Evolutionary conservation across 345 rosid genomes (phyloP), one percentile per base, ranked within the genome.

Genomic region (Aurinia saxatilis): DNA sequence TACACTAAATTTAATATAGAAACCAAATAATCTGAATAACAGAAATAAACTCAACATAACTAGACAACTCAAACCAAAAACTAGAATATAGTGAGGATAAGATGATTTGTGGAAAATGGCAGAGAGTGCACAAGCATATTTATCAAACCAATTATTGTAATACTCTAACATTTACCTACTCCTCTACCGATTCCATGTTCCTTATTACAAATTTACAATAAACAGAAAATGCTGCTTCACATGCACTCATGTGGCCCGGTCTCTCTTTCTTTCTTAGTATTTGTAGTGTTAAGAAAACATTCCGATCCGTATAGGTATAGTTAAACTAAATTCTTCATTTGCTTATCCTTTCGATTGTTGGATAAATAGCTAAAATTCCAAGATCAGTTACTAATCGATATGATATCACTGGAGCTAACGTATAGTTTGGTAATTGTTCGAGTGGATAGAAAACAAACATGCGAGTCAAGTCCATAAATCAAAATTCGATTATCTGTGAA

Each of bases 181-280:
- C 60, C 60, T 52, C 61, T 69, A 45, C 73, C 18, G 62, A 38
- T 52, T 45, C 45, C 63, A 47, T 70, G 73, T 68, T 67, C 46
- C 37, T 35, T 29, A 56, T 37, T n/a, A n/a, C n/a, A n/a, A n/a
- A n/a, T 1, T 21, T 47, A 46, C 57, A 16, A 18, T 45, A 54
- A 40, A 21, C 52, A 61, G 11, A 61, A 46, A 38, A 12, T 17
- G 33, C 39, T 55, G 46, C 63, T 62, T 55, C 74, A 70, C 68
- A 70, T 70, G 74, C 46, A 54, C 58, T 70, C 74, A 62, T 63
- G 74, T 62, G 68, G 38, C 2, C 61, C 46, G 36, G 31, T 62
- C 31, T 61, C 7, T 16, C 18, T 10, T 6, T 16, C 11, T 35
- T 53, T 36, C 46, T 67, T 50, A 40, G 35, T 52, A 11, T 41